Evolutionary conservation across 2,329 filamentous ascomycete genomes (phyloP).

Genomic region (Raffaelea ambrosiae): DNA sequence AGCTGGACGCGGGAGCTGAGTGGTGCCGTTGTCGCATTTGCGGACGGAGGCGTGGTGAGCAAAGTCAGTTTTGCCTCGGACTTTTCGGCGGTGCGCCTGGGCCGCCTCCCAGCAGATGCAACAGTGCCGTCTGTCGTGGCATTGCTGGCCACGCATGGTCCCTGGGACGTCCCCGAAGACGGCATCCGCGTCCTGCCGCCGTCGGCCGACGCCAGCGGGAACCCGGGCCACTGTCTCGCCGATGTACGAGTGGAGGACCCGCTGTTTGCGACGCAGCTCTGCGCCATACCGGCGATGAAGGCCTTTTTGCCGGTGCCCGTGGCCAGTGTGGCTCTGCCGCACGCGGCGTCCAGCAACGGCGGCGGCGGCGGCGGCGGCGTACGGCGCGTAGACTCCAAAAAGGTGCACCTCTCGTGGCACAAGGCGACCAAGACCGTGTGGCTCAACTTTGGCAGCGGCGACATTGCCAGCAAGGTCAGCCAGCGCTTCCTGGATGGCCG

Average conservation of each 20-base stretch:
- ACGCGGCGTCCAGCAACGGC: conserved; percentile 4
- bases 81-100: conserved; percentile 26
- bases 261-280: conserved; percentile 15
- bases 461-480: conserved; percentile 15
- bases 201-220: too few species aligned
- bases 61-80: conserved; percentile 24
- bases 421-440: conserved; percentile 18
- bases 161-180: too few species aligned
- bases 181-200: too few species aligned
- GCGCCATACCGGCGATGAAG: conserved; percentile 6
- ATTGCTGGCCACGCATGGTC: too few species aligned
- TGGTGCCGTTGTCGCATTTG: conserved; percentile 23
- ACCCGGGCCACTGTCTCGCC: conserved; percentile 8
- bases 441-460: conserved; percentile 19
- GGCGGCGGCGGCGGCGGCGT: conserved; percentile 17
- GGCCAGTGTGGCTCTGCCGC: background rate
- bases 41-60: conserved; percentile 20
- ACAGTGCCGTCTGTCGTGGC: conserved; percentile 12
- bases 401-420: conserved; percentile 28
- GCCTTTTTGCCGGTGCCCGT: background rate
- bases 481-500: conserved; percentile 12
- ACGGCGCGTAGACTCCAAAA: conserved; percentile 24
- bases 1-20: conserved; percentile 11
- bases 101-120: conserved; percentile 16
- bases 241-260: conserved; percentile 18